These are phyloP conservation scores for Saturnispora ahearnii DNA, from an alignment of 805 yeast genomes.

Conservation along the genomic window DNA sequence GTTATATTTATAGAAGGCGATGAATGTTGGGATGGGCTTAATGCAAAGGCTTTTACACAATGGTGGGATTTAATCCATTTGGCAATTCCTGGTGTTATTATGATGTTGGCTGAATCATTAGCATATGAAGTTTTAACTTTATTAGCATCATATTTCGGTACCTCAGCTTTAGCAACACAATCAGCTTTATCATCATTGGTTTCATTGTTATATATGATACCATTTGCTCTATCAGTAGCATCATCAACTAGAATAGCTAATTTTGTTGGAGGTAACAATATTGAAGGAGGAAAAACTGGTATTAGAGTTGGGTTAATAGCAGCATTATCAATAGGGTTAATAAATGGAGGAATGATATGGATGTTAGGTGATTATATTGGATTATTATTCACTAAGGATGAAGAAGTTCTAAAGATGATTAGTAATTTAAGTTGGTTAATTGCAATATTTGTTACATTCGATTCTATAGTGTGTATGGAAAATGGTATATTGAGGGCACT, in stretches of 20 bases:
- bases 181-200: constrained; percentile 45
- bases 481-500: constrained; percentile 69
- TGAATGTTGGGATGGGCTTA: constrained; percentile 63
- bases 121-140: constrained; percentile 52
- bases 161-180: constrained; percentile 47
- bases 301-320: constrained; percentile 33
- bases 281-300: constrained; percentile 29
- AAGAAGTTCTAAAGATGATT: constrained; percentile 45
- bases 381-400: constrained; percentile 51
- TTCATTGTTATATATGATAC: constrained; percentile 43
- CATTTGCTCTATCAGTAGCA: constrained; percentile 51
- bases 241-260: constrained; percentile 49
- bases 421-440: constrained; percentile 52
- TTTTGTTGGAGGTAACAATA: constrained; percentile 37
- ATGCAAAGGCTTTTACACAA: constrained; percentile 26
- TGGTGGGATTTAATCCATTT: constrained; percentile 35
- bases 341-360: constrained; percentile 39
- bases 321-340: constrained; percentile 26
- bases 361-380: constrained; percentile 42
- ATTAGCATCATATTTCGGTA: constrained; percentile 44
- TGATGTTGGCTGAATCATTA: constrained; percentile 48
- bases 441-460: constrained; percentile 57
- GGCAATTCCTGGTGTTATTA: constrained; percentile 45
- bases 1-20: constrained; percentile 51
- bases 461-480: constrained; percentile 62